These are phyloP conservation scores for Pseudogymnoascus sp. DNA, from an alignment of 2,329 filamentous ascomycete genomes.

Conservation along the genomic window DNA sequence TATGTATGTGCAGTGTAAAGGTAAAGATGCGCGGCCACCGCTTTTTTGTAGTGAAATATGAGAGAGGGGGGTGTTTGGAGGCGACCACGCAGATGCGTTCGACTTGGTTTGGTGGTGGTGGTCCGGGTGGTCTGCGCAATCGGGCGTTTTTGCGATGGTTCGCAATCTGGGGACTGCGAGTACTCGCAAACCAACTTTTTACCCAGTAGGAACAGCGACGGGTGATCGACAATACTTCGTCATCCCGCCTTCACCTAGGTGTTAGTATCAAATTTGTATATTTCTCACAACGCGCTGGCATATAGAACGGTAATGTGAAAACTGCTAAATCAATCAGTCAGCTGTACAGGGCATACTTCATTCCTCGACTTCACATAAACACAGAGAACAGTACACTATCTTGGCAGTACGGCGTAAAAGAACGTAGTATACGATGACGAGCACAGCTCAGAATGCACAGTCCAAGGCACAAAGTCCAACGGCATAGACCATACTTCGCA, in stretches of 20 bases:
- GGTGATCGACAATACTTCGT: slow-evolving; percentile 2
- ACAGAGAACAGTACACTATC: not conserved
- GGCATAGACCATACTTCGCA: not conserved
- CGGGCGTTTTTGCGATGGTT: not conserved
- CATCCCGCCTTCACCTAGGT: not conserved
- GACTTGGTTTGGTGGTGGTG: not conserved
- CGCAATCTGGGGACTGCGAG: not conserved
- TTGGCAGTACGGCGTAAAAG: not conserved
- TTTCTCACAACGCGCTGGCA: not conserved
- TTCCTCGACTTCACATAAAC: not conserved
- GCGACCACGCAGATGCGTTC: not conserved
- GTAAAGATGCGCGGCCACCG: not conserved
- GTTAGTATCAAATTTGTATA: not conserved
- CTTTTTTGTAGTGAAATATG: not conserved
- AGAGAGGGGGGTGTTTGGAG: not conserved
- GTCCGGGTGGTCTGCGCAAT: not conserved
- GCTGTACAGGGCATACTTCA: not conserved
- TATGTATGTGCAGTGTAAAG: not conserved
- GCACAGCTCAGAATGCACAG: not conserved
- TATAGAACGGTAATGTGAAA: not conserved
- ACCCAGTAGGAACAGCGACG: not conserved
- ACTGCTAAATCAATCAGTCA: not conserved
- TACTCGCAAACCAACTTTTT: not conserved
- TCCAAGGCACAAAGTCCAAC: not conserved
- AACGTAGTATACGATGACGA: not conserved